phyloP scores from a whole-genome alignment of 2,329 filamentous ascomycete species.

The Aspergillus novofumigatus region DNA sequence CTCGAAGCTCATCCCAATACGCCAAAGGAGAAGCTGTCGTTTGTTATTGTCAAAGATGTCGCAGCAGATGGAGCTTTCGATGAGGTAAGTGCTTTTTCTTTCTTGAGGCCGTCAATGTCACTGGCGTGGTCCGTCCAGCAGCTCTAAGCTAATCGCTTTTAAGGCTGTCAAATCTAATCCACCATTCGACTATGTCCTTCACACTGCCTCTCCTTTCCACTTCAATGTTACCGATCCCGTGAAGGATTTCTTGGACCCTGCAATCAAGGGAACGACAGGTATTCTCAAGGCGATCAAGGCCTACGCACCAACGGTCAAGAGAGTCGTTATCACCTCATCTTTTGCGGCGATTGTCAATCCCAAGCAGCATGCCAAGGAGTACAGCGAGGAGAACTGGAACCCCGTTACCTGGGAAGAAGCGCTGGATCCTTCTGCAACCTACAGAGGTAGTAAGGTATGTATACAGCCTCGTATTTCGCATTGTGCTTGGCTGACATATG shows the following conservation, averaged over 20 bases:
- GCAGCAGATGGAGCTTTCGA: constrained; percentile 67
- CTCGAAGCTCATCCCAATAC: constrained; percentile 49
- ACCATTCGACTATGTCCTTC: constrained; percentile 68
- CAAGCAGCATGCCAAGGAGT: constrained; percentile 30
- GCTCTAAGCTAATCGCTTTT: constrained; percentile 1
- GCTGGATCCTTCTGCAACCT: constrained; percentile 33
- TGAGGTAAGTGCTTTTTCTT: constrained; percentile 32
- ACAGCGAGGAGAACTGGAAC: constrained; percentile 41
- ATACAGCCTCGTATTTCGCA: neutral
- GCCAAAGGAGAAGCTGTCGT: constrained; percentile 56
- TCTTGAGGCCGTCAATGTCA: neutral
- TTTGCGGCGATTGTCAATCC: constrained; percentile 62
- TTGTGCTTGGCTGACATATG: neutral
- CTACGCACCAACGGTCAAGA: constrained; percentile 62
- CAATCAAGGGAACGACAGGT: constrained; percentile 60
- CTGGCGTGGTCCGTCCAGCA: neutral
- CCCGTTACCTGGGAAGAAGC: constrained; percentile 42
- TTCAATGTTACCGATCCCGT: constrained; percentile 67
- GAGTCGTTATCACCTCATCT: constrained; percentile 67
- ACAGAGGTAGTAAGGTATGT: constrained; percentile 51
- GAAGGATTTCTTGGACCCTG: constrained; percentile 57
- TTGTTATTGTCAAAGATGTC: constrained; percentile 69
- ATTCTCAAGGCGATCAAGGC: constrained; percentile 60
- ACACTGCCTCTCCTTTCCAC: constrained; percentile 72
- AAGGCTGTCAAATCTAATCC: constrained; percentile 56